Percentiles rank a stretch among this genome's conserved stretches.
These are phyloP conservation scores for Aureobasidium musti DNA, from an alignment of 2,329 filamentous ascomycete species.

Conservation along the genomic window DNA sequence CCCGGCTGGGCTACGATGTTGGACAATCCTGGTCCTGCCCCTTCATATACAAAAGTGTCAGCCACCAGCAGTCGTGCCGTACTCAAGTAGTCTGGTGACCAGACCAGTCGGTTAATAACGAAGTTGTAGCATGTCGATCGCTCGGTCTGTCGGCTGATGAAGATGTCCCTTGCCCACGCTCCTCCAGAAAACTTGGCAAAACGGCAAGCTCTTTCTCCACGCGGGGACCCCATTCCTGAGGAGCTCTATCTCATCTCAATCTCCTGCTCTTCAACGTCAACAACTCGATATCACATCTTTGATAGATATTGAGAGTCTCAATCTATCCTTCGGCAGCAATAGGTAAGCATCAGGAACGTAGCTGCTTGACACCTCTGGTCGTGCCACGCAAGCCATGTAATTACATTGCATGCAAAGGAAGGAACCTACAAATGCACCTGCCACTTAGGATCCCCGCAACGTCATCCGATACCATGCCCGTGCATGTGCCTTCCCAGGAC, in stretches of 20 bases:
- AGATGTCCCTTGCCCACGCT: neutral
- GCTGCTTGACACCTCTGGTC: neutral
- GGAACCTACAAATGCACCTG: conserved; percentile 14
- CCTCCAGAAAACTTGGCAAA: conserved; percentile 23
- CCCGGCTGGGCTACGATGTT: neutral
- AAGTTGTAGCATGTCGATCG: conserved; percentile 6
- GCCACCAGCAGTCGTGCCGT: conserved; percentile 24
- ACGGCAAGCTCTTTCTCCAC: conserved; percentile 13
- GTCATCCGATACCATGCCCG: conserved; percentile 25
- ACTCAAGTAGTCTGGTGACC: conserved; percentile 10
- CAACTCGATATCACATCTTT: neutral
- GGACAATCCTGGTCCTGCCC: conserved; percentile 3
- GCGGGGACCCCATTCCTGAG: conserved; percentile 11
- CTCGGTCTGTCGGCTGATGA: conserved; percentile 23
- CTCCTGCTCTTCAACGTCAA: neutral
- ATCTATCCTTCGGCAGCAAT: neutral
- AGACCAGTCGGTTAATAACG: conserved; percentile 23
- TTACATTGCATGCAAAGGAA: conserved; percentile 9
- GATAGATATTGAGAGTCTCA: neutral
- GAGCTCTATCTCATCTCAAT: neutral
- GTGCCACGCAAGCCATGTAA: conserved; percentile 18
- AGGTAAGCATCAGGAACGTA: neutral
- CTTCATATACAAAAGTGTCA: conserved; percentile 15
- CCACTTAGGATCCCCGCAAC: conserved; percentile 19
- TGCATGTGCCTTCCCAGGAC: conserved; percentile 2